These are phyloP conservation scores for Vanrija sp. DNA, from an alignment of 1,284 basidiomycete species.

Conservation along the genomic window DNA sequence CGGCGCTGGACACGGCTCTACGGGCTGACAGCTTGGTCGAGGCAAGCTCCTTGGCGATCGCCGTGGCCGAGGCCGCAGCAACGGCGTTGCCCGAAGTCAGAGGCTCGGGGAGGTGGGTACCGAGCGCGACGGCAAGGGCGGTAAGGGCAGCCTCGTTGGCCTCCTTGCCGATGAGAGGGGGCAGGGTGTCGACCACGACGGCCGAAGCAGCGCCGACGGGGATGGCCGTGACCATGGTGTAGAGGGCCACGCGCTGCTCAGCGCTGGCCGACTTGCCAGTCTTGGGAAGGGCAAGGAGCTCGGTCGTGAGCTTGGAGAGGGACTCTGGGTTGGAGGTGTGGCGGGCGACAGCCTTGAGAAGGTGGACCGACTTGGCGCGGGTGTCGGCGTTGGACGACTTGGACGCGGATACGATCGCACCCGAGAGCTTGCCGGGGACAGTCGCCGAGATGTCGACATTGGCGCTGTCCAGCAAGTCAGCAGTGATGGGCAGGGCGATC, in stretches of 20 bases:
- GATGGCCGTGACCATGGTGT: constrained; percentile 65
- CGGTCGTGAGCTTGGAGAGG: constrained; percentile 54
- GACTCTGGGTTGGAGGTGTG: constrained; percentile 42
- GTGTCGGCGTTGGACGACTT: constrained; percentile 71
- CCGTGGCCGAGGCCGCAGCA: constrained; percentile 51
- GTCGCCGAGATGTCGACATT: constrained; percentile 56
- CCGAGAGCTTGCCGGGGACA: constrained; percentile 62
- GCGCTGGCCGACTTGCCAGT: constrained; percentile 77
- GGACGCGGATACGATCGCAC: constrained; percentile 62
- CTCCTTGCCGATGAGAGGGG: constrained; percentile 70
- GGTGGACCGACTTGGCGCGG: constrained; percentile 57
- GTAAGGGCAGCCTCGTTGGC: constrained; percentile 61
- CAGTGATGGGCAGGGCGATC: constrained; percentile 38
- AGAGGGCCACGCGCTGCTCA: constrained; percentile 78
- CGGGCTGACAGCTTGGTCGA: constrained; percentile 57
- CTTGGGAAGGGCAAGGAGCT: constrained; percentile 68
- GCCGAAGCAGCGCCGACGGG: constrained; percentile 57
- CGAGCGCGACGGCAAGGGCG: constrained; percentile 57
- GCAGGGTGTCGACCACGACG: constrained; percentile 56
- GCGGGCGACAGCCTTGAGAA: constrained; percentile 60
- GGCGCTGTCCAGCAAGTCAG: constrained; percentile 32
- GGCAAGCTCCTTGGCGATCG: constrained; percentile 67
- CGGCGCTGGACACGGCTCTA: constrained; percentile 55
- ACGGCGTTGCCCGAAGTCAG: constrained; percentile 53
- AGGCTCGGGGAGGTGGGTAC: constrained; percentile 58